Evolutionary conservation across 2,329 filamentous ascomycete genomes (phyloP), one percentile per base, ranked within the genome.

Genomic region (Apiospora saccharicola): DNA sequence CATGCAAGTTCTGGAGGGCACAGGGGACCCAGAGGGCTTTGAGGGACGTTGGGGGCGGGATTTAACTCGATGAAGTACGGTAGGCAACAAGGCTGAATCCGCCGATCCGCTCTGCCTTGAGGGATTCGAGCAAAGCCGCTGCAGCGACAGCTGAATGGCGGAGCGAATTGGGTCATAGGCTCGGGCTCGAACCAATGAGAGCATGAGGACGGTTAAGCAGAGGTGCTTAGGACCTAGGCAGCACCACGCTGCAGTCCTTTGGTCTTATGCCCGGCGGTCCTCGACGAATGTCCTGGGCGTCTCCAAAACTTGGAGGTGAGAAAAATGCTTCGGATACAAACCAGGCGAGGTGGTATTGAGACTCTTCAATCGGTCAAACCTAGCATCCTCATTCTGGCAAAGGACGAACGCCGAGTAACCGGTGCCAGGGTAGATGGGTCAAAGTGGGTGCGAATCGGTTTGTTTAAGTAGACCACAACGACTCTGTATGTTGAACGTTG

Each of bases 1-100:
- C 57, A 70, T 70, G 69, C 69, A 37, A 61, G 34, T 47, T 47
- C 67, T 67, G 72, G 67, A 69, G 71, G 71, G 70, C 53, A 69
- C 47, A 68, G 75, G 74, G 75, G 76, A 74, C 74, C 34, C 67
- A 34, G 41, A 47, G 67, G 41, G 67, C 67, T 46, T 44, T 46
- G 76, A 77, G 78, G 79, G 76, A 77, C 75, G 77, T 79, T 79
- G 80, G 80, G 79, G 77, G 78, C 77, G 75, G 78, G 76, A 78
- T 70, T 72, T 74, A 74, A 80, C 79, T 80, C 78, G 80, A 70
- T 70, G 46, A 24, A 75, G 77, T 79, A 78, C 77, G 75, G 72
- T 76, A 81, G 80, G 80, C 80, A 80, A 81, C 79, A 81, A 81
- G 80, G 80, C 80, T 81, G 79, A 81, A 71, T 77, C 47, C 68